phyloP scores from a whole-genome alignment of 1,284 basidiomycete species.

The Sanghuangporus sanghuang region DNA sequence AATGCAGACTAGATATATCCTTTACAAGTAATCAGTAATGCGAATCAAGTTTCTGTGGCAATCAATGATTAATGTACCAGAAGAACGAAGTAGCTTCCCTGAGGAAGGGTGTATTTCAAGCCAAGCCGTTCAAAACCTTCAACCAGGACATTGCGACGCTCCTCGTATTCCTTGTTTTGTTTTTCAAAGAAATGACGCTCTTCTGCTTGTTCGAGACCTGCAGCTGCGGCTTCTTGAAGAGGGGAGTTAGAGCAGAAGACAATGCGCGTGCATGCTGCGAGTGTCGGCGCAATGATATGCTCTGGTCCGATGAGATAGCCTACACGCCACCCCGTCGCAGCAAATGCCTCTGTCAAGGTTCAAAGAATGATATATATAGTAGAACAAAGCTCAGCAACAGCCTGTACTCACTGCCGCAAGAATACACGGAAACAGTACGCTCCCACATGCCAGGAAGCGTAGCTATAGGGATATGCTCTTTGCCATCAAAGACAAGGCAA shows the following conservation, averaged over 20 bases:
- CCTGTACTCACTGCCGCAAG: slow-evolving; percentile 62
- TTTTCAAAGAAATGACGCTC: slow-evolving; percentile 76
- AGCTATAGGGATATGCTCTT: slow-evolving; percentile 89
- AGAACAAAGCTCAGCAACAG: neutral
- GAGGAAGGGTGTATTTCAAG: slow-evolving; percentile 81
- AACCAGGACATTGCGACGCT: slow-evolving; percentile 70
- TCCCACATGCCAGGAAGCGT: slow-evolving; percentile 98
- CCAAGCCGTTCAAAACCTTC: slow-evolving; percentile 83
- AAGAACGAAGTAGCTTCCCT: slow-evolving; percentile 88
- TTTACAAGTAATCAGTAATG: slow-evolving; percentile 25
- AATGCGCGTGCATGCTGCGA: slow-evolving; percentile 90
- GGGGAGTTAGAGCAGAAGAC: slow-evolving; percentile 94
- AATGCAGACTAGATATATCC: slow-evolving; percentile 78
- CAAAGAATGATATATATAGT: neutral
- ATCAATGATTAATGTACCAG: slow-evolving; percentile 41
- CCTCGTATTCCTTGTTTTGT: slow-evolving; percentile 78
- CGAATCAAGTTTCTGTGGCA: neutral
- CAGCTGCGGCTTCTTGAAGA: slow-evolving; percentile 87
- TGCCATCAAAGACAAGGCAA: slow-evolving; percentile 83
- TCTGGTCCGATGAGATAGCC: slow-evolving; percentile 93
- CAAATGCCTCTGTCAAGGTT: slow-evolving; percentile 75
- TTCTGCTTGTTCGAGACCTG: slow-evolving; percentile 75
- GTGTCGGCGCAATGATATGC: slow-evolving; percentile 79
- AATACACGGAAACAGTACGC: slow-evolving; percentile 79
- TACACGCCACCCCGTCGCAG: slow-evolving; percentile 96